Percentiles rank a stretch among this genome's conserved stretches.
phyloP scores from a whole-genome alignment of 2,329 filamentous ascomycete species.

The Lasiodiplodia sp. region DNA sequence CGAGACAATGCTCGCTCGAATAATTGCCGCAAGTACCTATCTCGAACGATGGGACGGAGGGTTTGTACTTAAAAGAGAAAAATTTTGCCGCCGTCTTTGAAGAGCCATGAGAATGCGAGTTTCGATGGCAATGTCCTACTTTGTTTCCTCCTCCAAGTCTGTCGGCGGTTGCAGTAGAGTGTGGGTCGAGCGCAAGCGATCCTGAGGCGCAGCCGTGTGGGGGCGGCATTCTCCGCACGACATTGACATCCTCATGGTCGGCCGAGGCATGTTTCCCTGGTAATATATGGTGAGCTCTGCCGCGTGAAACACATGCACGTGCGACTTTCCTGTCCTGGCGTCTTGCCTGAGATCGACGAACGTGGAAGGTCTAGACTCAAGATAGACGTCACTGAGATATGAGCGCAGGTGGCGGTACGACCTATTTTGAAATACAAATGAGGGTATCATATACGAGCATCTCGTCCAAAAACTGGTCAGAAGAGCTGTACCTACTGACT shows the following conservation, averaged over 20 bases:
- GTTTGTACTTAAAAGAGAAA: too few species aligned
- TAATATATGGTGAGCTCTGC: not conserved
- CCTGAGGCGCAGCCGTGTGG: not conserved
- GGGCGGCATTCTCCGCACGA: not conserved
- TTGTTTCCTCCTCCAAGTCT: not conserved
- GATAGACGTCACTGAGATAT: not conserved
- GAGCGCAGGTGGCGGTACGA: not conserved
- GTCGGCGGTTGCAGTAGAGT: not conserved
- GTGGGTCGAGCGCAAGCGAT: not conserved
- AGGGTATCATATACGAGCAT: not conserved
- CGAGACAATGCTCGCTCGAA: too few species aligned
- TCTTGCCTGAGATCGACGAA: too few species aligned
- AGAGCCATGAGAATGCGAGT: not conserved
- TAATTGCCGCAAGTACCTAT: too few species aligned
- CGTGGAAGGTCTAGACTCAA: too few species aligned
- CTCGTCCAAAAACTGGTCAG: not conserved
- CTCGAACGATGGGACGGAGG: too few species aligned
- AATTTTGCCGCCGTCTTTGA: too few species aligned
- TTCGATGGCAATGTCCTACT: not conserved
- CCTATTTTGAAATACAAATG: not conserved
- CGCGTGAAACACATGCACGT: not conserved
- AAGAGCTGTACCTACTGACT: too few species aligned
- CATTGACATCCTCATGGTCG: not conserved
- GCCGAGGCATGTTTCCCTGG: not conserved
- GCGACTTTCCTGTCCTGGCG: not conserved